These are phyloP conservation scores for Anthracocystis walkeri DNA, from an alignment of 1,284 basidiomycete species.

Conservation along the genomic window DNA sequence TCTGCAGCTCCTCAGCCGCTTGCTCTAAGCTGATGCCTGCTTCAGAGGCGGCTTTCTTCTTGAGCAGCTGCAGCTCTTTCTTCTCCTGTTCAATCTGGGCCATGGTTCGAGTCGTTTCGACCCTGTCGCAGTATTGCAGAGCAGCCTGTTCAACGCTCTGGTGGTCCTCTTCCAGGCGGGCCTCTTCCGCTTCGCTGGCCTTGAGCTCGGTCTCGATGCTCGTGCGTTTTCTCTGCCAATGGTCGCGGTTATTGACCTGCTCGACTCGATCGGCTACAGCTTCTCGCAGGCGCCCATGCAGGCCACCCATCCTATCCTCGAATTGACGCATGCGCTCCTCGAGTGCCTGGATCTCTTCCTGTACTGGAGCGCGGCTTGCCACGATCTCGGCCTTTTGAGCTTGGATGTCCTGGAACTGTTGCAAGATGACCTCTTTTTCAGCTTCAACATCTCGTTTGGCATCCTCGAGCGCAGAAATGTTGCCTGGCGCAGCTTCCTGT, in stretches of 20 bases:
- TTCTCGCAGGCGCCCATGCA: constrained; percentile 52
- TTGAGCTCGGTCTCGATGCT: constrained; percentile 41
- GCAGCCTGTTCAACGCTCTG: constrained; percentile 72
- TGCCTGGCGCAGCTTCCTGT: constrained; percentile 80
- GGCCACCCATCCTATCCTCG: constrained; percentile 26
- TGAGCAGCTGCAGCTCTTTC: constrained; percentile 78
- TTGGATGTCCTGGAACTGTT: constrained; percentile 54
- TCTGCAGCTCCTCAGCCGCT: constrained; percentile 77
- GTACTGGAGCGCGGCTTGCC: constrained; percentile 65
- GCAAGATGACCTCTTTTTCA: constrained; percentile 50
- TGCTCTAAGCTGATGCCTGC: constrained; percentile 83
- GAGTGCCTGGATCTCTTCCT: constrained; percentile 66
- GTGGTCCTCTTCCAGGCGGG: constrained; percentile 73
- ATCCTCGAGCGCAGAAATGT: constrained; percentile 77
- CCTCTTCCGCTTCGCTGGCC: constrained; percentile 71
- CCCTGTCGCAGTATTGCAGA: constrained; percentile 74
- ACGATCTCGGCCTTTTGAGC: constrained; percentile 41
- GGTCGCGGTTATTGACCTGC: constrained; percentile 48
- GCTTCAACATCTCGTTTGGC: constrained; percentile 66
- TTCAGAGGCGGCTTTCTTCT: constrained; percentile 74
- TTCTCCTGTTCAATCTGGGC: constrained; percentile 75
- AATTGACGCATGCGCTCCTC: constrained; percentile 28
- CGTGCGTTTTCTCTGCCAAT: constrained; percentile 47
- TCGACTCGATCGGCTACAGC: constrained; percentile 64
- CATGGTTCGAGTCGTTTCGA: constrained; percentile 75